Evolutionary conservation across 805 yeast genomes (phyloP).

Genomic region (Ogataea chonburiensis): DNA sequence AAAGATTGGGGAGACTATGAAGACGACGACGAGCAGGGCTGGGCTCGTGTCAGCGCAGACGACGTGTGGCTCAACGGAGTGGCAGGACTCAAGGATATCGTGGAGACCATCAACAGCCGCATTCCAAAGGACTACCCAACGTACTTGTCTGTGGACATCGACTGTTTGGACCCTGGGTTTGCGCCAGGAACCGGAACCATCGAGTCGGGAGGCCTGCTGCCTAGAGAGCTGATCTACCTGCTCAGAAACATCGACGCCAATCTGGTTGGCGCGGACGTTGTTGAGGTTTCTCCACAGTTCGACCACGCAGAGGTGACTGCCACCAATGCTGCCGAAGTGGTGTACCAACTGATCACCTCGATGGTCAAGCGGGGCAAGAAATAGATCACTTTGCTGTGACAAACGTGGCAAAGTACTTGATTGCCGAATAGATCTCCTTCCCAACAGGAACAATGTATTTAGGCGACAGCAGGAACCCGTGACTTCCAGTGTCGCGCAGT

Average conservation of each 20-base stretch:
- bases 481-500: constrained; percentile 76
- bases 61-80: constrained; percentile 70
- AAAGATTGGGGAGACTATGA: constrained; percentile 55
- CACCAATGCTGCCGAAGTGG: constrained; percentile 69
- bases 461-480: constrained; percentile 77
- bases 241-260: constrained; percentile 47
- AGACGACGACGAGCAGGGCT: constrained; percentile 70
- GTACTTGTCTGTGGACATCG: constrained; percentile 77
- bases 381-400: constrained; percentile 22
- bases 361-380: constrained; percentile 58
- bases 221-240: constrained; percentile 51
- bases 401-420: constrained; percentile 63
- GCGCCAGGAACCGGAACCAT: constrained; percentile 60
- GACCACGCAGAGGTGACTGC: constrained; percentile 67
- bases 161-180: constrained; percentile 56
- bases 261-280: constrained; percentile 55
- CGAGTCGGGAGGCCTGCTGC: constrained; percentile 59
- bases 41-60: constrained; percentile 66
- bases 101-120: constrained; percentile 48
- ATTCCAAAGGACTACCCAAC: constrained; percentile 68
- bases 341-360: constrained; percentile 66
- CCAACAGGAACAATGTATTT: constrained; percentile 75
- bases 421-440: constrained; percentile 64
- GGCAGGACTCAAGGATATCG: constrained; percentile 45
- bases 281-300: constrained; percentile 61